Conservation (phyloP, 768 basidiomycete species). For the Boletus patriciae region DNA sequence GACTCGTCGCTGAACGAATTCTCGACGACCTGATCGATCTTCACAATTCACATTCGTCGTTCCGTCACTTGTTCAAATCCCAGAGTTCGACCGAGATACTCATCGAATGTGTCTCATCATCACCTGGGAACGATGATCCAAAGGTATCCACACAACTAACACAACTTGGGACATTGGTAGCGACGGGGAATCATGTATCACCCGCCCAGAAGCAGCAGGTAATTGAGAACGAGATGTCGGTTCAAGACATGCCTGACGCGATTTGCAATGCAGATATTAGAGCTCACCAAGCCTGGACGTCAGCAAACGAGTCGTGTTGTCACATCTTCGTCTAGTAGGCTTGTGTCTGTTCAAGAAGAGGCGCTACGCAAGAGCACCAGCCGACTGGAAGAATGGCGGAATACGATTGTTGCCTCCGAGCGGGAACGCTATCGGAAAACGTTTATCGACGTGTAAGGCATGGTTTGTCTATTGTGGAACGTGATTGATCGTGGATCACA, state of each 20-base stretch:
- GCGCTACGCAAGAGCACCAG: slow-evolving; percentile 60
- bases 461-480: neutral
- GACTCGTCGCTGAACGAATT: slow-evolving; percentile 32
- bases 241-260: slow-evolving; percentile 4
- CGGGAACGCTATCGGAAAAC: slow-evolving; percentile 69
- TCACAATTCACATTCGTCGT: slow-evolving; percentile 61
- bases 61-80: slow-evolving; percentile 72
- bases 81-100: slow-evolving; percentile 68
- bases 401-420: slow-evolving; percentile 66
- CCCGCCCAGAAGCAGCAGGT: slow-evolving; percentile 76
- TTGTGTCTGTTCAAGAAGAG: slow-evolving; percentile 26
- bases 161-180: slow-evolving; percentile 67
- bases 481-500: slow-evolving; percentile 29
- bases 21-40: slow-evolving; percentile 69
- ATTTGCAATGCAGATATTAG: slow-evolving; percentile 48
- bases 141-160: slow-evolving; percentile 63
- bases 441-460: slow-evolving; percentile 65
- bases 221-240: neutral
- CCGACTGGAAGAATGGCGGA: slow-evolving; percentile 72
- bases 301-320: neutral
- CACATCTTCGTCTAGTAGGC: slow-evolving; percentile 11
- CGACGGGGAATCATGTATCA: slow-evolving; percentile 60
- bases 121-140: slow-evolving; percentile 6
- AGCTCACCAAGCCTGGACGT: slow-evolving; percentile 45
- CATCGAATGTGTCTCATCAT: slow-evolving; percentile 62